A percentile compares a stretch with the other conserved stretches of the same genome.
These are phyloP conservation scores for Solanum clarkiae DNA, from an alignment of 257 asterid genomes.

Conservation along the genomic window DNA sequence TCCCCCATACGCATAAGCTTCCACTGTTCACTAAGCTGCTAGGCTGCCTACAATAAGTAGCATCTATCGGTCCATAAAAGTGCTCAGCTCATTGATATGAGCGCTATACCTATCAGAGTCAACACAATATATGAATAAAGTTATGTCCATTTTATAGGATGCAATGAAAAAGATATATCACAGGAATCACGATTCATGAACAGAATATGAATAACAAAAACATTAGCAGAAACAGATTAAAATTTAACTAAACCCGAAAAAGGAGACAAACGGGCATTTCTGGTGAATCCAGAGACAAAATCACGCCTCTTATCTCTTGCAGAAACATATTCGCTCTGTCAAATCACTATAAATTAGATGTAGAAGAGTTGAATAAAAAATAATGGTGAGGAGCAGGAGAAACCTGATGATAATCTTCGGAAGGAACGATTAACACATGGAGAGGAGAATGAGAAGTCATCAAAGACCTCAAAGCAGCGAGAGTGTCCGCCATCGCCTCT, in stretches of 20 bases:
- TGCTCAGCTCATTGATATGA: constrained; percentile 66
- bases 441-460: constrained; percentile 80
- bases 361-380: not conserved
- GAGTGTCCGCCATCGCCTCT: too few relatives aligned
- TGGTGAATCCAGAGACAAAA: constrained; percentile 82
- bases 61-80: constrained; percentile 93
- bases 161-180: not conserved
- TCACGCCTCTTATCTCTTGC: constrained; percentile 78
- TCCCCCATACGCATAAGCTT: constrained; percentile 91
- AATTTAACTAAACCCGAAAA: not conserved
- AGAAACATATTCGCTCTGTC: constrained; percentile 90
- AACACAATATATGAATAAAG: not conserved
- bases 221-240: not conserved
- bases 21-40: constrained; percentile 75
- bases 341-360: constrained; percentile 6
- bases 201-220: not conserved
- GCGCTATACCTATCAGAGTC: constrained; percentile 62
- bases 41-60: constrained; percentile 78
- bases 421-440: constrained; percentile 74
- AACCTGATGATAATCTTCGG: constrained; percentile 95
- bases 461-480: not conserved
- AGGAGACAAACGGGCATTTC: constrained; percentile 69
- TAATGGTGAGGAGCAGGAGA: not conserved
- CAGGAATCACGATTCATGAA: not conserved
- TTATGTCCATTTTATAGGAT: not conserved